Percentiles rank a stretch among this genome's conserved stretches.
These are phyloP conservation scores for Astrephomene gubernaculifera DNA, from an alignment of 139 green algal genomes.

Conservation along the genomic window DNA sequence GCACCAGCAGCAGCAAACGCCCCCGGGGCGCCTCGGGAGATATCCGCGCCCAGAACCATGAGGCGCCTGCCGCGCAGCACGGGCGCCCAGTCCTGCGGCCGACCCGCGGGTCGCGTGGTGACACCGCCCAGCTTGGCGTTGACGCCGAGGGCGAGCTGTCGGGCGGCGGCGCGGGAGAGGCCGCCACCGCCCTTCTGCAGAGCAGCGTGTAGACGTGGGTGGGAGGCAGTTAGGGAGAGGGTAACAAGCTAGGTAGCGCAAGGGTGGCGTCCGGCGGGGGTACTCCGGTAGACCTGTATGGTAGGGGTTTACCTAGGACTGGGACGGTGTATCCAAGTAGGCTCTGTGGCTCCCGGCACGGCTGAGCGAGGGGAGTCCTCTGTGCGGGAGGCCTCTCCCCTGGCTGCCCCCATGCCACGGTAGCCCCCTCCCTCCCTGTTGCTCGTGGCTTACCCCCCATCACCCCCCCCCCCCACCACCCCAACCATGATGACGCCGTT, in stretches of 20 bases:
- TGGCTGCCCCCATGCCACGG: no score
- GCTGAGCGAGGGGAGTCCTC: no score
- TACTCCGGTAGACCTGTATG: no score
- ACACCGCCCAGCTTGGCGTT: conserved; percentile 84
- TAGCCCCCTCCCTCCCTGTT: no score
- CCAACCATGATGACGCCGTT: no score
- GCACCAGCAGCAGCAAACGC: not conserved
- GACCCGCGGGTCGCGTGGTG: conserved; percentile 56
- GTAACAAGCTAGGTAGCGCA: not conserved
- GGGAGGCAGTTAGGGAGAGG: conserved; percentile 12
- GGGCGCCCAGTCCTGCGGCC: conserved; percentile 23
- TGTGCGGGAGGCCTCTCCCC: no score
- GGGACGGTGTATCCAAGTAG: no score
- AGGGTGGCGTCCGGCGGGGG: not conserved
- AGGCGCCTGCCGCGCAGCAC: conserved; percentile 63
- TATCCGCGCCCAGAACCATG: conserved; percentile 78
- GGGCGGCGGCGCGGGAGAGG: conserved; percentile 62
- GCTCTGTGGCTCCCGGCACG: no score
- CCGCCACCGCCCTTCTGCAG: no score
- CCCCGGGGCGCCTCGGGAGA: conserved; percentile 40
- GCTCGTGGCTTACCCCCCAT: no score
- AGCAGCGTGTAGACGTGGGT: conserved; percentile 74
- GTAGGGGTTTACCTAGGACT: no score
- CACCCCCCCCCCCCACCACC: no score
- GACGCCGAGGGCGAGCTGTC: conserved; percentile 74